phyloP scores from a whole-genome alignment of 768 basidiomycete species.

The Tephrocybe sp. region DNA sequence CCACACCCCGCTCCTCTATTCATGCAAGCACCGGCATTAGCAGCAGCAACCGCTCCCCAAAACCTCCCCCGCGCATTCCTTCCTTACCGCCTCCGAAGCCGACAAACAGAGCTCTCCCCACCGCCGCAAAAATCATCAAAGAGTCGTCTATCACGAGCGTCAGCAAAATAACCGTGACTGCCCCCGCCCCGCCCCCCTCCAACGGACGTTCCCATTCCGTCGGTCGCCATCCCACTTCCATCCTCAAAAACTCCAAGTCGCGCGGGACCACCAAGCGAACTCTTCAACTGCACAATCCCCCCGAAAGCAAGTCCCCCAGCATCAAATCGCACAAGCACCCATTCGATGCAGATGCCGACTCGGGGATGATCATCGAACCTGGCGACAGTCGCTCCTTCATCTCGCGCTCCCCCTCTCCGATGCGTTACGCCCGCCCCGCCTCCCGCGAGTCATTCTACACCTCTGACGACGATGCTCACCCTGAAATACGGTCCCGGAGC shows the following conservation, averaged over 20 bases:
- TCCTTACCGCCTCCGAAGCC: not conserved
- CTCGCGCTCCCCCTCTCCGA: conserved; percentile 32
- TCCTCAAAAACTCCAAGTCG: not conserved
- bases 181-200: not conserved
- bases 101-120: not conserved
- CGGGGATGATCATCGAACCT: not conserved
- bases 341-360: conserved; percentile 13
- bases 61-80: conserved; percentile 6
- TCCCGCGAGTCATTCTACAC: conserved; percentile 24
- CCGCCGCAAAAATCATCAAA: conserved; percentile 2
- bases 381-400: conserved; percentile 18
- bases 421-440: conserved; percentile 32
- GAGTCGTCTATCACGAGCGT: conserved; percentile 1
- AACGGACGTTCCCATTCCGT: not conserved
- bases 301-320: not conserved
- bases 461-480: conserved; percentile 3
- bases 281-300: not conserved
- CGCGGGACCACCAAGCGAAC: not conserved
- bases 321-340: not conserved
- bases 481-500: not conserved
- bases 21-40: not conserved
- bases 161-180: not conserved
- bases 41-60: not conserved
- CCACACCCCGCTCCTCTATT: not conserved
- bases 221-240: not conserved